These are phyloP conservation scores for Yarrowia sp. DNA, from an alignment of 805 yeast species.

Conservation along the genomic window DNA sequence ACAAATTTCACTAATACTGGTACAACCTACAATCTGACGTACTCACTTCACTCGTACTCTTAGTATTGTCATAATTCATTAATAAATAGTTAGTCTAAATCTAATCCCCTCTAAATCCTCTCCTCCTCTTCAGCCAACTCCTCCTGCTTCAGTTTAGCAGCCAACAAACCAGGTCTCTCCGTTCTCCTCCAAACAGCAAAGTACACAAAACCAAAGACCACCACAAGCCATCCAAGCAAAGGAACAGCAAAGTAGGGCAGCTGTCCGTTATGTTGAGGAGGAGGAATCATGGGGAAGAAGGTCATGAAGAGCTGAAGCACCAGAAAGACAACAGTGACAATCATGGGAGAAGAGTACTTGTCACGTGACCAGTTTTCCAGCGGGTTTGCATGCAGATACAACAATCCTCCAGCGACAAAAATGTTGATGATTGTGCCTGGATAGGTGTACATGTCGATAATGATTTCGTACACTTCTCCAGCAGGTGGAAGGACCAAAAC, in stretches of 20 bases:
- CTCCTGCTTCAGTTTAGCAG: neutral
- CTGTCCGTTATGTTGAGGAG: constrained; percentile 40
- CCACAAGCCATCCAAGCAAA: constrained; percentile 43
- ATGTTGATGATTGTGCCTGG: constrained; percentile 62
- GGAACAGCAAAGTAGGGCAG: constrained; percentile 62
- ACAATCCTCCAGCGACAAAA: constrained; percentile 51
- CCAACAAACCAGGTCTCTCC: neutral
- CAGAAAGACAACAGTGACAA: constrained; percentile 43
- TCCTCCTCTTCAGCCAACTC: neutral
- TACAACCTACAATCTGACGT: too few species aligned
- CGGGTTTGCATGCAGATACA: constrained; percentile 49
- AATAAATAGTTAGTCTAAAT: neutral
- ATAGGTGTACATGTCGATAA: constrained; percentile 60
- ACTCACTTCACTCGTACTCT: too few species aligned
- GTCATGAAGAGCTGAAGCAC: constrained; percentile 51
- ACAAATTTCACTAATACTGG: too few species aligned
- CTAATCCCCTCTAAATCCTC: neutral
- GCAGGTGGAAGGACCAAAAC: constrained; percentile 60
- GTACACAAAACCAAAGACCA: neutral
- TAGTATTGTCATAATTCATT: neutral
- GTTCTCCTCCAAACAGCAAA: constrained; percentile 9
- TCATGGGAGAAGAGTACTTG: constrained; percentile 37
- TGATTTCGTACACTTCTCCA: constrained; percentile 61
- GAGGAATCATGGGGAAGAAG: constrained; percentile 56
- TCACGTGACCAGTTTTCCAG: constrained; percentile 44